Percentiles rank a stretch among this genome's conserved stretches.
Evolutionary conservation across 108 stramenopile species (phyloP).

Genomic region (Aurantiochytrium sp.): DNA sequence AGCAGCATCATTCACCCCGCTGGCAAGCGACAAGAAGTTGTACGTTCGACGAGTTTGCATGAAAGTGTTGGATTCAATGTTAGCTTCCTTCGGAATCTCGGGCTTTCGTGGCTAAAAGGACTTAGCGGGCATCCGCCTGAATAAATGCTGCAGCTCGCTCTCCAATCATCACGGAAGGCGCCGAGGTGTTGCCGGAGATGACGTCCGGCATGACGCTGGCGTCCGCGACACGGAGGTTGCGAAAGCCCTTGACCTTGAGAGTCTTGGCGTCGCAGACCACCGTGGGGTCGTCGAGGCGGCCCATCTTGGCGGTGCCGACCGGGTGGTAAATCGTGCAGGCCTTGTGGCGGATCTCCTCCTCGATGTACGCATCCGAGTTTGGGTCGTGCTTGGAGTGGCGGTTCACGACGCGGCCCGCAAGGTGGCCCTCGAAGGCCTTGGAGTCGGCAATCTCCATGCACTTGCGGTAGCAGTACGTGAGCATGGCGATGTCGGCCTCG

Average conservation of each 20-base stretch:
- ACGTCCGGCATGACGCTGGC: conserved; percentile 40
- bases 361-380: neutral
- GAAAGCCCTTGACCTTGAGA: conserved; percentile 10
- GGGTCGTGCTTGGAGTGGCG: neutral
- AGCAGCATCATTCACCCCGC: too few species aligned
- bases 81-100: too few species aligned
- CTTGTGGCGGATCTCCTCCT: neutral
- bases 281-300: neutral
- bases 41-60: too few species aligned
- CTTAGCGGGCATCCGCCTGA: too few species aligned
- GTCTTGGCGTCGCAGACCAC: neutral
- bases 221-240: neutral
- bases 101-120: too few species aligned
- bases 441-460: conserved; percentile 18
- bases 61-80: too few species aligned
- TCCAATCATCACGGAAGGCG: neutral
- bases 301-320: neutral
- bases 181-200: neutral
- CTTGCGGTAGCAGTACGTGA: neutral
- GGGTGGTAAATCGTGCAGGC: conserved; percentile 10
- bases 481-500: neutral
- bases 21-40: too few species aligned
- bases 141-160: neutral
- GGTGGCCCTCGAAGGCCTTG: neutral
- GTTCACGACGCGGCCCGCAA: neutral